phyloP scores from a whole-genome alignment of 345 rosid species.

The Populus davidiana region DNA sequence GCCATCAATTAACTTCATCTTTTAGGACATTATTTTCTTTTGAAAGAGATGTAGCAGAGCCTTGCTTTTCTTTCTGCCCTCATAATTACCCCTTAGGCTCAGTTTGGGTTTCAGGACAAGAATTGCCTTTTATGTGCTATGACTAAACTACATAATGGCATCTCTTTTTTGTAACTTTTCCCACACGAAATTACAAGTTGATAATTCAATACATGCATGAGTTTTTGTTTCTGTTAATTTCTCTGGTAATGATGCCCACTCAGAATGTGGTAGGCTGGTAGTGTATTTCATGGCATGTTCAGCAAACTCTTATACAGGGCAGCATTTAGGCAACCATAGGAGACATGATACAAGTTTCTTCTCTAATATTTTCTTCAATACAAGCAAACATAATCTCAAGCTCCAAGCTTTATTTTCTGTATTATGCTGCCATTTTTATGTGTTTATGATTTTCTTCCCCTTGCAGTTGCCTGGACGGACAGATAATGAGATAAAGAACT shows the following conservation, averaged over 20 bases:
- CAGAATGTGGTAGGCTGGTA: not conserved
- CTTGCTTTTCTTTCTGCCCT: not conserved
- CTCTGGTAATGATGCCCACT: not conserved
- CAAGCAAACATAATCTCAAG: not conserved
- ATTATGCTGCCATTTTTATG: not conserved
- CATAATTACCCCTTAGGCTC: not conserved
- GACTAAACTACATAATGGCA: not conserved
- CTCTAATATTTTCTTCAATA: not conserved
- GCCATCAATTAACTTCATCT: not conserved
- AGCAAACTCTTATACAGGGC: not conserved
- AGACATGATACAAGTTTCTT: not conserved
- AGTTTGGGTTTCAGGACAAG: not conserved
- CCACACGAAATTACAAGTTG: not conserved
- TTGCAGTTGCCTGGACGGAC: slow-evolving; percentile 93
- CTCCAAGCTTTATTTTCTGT: not conserved
- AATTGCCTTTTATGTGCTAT: not conserved
- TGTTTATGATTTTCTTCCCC: not conserved
- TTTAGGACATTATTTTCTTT: not conserved
- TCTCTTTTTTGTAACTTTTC: not conserved
- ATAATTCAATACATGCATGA: not conserved
- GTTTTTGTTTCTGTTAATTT: not conserved
- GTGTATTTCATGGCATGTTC: not conserved
- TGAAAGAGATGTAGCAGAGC: not conserved
- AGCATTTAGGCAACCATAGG: not conserved
- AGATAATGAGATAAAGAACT: slow-evolving; percentile 98